Conservation (phyloP, 1,284 basidiomycete species). For the Fomitiporia mediterranea region DNA sequence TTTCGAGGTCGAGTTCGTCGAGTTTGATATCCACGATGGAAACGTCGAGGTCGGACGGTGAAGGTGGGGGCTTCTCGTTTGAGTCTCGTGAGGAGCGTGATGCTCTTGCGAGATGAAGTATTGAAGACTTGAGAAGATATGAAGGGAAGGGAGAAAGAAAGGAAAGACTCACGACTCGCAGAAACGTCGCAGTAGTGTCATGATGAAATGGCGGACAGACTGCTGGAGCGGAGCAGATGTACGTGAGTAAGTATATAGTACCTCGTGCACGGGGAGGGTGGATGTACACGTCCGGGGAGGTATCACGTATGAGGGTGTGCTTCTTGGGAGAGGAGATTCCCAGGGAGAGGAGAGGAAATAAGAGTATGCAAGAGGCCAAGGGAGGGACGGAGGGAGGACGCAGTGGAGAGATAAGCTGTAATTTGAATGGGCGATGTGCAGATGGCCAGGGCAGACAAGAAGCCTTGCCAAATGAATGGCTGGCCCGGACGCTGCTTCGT, state of each 20-base stretch:
- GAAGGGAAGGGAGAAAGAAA: neutral
- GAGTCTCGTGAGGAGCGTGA: slow-evolving; percentile 9
- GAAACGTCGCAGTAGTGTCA: slow-evolving; percentile 11
- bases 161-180: slow-evolving; percentile 14
- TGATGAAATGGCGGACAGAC: slow-evolving; percentile 6
- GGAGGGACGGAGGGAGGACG: neutral
- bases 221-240: neutral
- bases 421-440: no score
- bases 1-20: slow-evolving; percentile 17
- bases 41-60: slow-evolving; percentile 17
- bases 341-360: neutral
- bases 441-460: no score
- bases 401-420: neutral
- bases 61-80: slow-evolving; percentile 8
- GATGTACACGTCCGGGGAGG: slow-evolving; percentile 3
- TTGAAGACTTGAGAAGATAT: slow-evolving; percentile 1
- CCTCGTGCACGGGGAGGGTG: no score
- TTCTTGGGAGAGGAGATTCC: neutral
- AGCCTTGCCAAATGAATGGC: no score
- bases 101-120: neutral
- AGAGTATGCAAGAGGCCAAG: neutral
- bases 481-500: no score
- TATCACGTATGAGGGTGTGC: neutral
- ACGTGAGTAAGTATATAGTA: neutral
- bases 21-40: slow-evolving; percentile 21